These are phyloP conservation scores for Breynia disticha DNA, from an alignment of 441 rosid genomes.

Conservation along the genomic window DNA sequence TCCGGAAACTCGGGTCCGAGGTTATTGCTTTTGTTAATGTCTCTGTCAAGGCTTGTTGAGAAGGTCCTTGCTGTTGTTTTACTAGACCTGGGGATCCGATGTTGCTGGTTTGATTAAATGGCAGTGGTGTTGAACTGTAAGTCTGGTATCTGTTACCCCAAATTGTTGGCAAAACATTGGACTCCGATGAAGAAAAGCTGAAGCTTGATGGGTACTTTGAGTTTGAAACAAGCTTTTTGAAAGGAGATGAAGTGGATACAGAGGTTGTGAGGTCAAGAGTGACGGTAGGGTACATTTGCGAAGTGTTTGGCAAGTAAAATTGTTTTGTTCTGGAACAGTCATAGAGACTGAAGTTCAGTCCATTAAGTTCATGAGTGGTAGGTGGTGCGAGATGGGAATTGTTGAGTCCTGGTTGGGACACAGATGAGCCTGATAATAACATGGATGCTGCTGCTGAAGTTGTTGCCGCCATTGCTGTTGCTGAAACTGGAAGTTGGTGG, in stretches of 20 bases:
- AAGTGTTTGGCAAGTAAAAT: conserved; percentile 35
- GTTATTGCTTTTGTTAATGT: conserved; percentile 47
- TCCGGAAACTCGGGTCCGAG: conserved; percentile 54
- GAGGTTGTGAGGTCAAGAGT: conserved; percentile 63
- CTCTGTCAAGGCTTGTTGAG: conserved; percentile 50
- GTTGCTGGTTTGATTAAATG: conserved; percentile 24
- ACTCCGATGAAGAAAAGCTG: conserved; percentile 37
- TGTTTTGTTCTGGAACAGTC: conserved; percentile 40
- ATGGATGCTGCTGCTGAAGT: conserved; percentile 73
- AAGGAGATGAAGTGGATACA: conserved; percentile 27
- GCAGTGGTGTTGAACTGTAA: conserved; percentile 15
- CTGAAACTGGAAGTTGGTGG: conserved; percentile 69
- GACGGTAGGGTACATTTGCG: conserved; percentile 52
- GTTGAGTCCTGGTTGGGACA: conserved; percentile 26
- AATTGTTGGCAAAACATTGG: conserved; percentile 28
- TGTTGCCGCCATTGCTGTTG: conserved; percentile 81
- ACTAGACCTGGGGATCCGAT: conserved; percentile 16
- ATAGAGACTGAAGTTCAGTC: conserved; percentile 35
- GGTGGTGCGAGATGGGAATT: conserved; percentile 10
- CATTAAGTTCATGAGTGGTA: conserved; percentile 27
- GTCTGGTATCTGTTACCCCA: conserved; percentile 41
- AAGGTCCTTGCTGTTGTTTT: conserved; percentile 16
- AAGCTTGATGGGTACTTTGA: conserved; percentile 40
- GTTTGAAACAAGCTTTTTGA: conserved; percentile 19
- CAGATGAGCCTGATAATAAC: conserved; percentile 59